Evolutionary conservation across 2,329 filamentous ascomycete species (phyloP), one percentile per base, ranked within the genome.

Genomic region (Colletotrichum tamarilloi): DNA sequence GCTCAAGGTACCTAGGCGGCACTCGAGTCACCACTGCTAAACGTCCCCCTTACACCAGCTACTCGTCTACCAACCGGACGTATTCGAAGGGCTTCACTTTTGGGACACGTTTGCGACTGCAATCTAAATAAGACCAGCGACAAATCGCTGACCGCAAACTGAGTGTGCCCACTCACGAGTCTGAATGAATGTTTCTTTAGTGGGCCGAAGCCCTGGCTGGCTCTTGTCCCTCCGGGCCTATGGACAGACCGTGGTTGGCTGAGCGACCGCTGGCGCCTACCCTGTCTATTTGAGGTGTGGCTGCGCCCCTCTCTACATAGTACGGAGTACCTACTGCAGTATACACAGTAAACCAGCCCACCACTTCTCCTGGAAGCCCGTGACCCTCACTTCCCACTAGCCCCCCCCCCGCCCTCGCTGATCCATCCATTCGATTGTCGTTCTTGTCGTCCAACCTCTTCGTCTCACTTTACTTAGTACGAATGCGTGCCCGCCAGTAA

Each of bases 161-260:
- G 46, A 35, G 59, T 30, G 42, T 22, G 11, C 38, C 38, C 16
- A 42, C 35, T 14, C 35, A 14, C 16, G 35, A 46, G 59, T n/a
- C 32, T 49, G 9, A 49, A 19, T 49, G 9, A 49, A 19, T 55
- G 28, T 58, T 70, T 70, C 68, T 67, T 60, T 35, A 42, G 42
- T 35, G 42, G 24, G 55, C 28, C 58, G 55, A 30, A 30, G 24
- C 64, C 55, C 55, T 58, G 63, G 19, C 38, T 19, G 16, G 22
- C 38, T 19, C 16, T 42, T 42, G 38, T 42, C 38, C 16, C 16
- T 16, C 69, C 56, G 70, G 52, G 11, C 60, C 2, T 16, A 30
- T 56, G 28, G 59, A 22, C 46, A 42, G 46, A 26, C 67, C 60
- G 55, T 70, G 67, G 67, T 73, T 73, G 70, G 70, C 70, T 57